Evolutionary conservation across 2,329 filamentous ascomycete genomes (phyloP), one percentile per base, ranked within the genome.

Genomic region (Colletotrichum caudatum): DNA sequence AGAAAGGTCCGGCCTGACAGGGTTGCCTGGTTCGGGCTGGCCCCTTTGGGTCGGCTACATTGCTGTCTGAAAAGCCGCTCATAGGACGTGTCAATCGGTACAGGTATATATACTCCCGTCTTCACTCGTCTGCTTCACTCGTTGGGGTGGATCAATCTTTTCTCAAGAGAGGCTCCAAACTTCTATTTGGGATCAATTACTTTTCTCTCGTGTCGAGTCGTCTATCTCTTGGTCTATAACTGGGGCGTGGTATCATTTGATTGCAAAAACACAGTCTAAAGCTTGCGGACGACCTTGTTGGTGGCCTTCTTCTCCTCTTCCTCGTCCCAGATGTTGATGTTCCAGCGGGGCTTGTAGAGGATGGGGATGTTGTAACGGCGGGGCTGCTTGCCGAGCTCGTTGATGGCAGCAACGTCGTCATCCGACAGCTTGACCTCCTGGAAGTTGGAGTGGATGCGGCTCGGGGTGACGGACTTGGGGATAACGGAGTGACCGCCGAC

Each of bases 401-500:
- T 86, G 57, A 93, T 86, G 18, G 86, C 89, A 73, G 85, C 83
- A 76, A 91, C 87, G 75, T 91, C 88, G 66, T 86, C 84, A 50
- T 87, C 84, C 56, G 83, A 81, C 70, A 93, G 82, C 77, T 93
- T 87, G 61, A 90, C 85, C 80, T 92, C 87, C 82, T 90, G 83
- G 78, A 91, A 93, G 85, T 94, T 94, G 77, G 85, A 86, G 77
- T 88, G 83, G 75, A 94, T 94, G 69, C 92, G 88, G 44, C 85
- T 84, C 61, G 89, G 85, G 68, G 88, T 93, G 74, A 93, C 91
- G 26, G 88, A 91, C 86, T 94, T 94, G 77, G 92, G 92, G 76
- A 94, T 93, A 75, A 94, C 92, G 75, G 85, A 89, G 81, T 90
- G 91, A 66, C 90, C 91, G 75, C 89, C 81, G 56, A 85, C 76